Evolutionary conservation across 2,329 filamentous ascomycete genomes (phyloP), one percentile per base, ranked within the genome.

Genomic region (Amauroascus niger): DNA sequence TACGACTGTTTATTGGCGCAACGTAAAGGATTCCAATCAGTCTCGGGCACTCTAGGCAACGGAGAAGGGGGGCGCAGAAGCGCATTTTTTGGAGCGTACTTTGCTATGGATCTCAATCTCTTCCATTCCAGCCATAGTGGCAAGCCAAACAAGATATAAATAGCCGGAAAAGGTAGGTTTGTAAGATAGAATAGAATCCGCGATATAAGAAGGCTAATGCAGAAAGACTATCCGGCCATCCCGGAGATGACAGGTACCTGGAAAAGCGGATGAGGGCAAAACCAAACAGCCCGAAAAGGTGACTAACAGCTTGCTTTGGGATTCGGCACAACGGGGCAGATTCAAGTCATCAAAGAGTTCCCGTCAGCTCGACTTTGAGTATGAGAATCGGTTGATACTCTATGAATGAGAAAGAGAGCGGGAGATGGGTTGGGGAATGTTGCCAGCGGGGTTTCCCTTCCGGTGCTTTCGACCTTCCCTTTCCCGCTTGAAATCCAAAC

Each of bases 21-120:
- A 24, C 49, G 46, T 58, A 45, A 41, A 33, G 49, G 58, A n/a
- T n/a, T 61, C 61, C 60, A 57, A 51, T 63, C 56, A 64, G 59
- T 58, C 35, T 40, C 14, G 32, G n/a, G 49, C 35, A 7, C 24
- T 33, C 35, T 8, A 14, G 35, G 41, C n/a, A 46, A 46, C 28
- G 24, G 7, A 9, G 24, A n/a, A 46, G 16, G 6, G 24, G 41
- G 41, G 44, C n/a, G n/a, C 26, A 33, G 11, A 13, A 20, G 24
- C 41, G 35, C 33, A 33, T 43, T 39, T n/a, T n/a, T 37, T 28
- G 35, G 28, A 11, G 45, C 37, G 35, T 79, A 93, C 91, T 83
- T 94, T 95, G 82, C 89, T 95, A 72, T 96, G 91, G 62, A 98
- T 88, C 71, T 97, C 88, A 62, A 98, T 79, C 74, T 94, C 88